Conservation (phyloP, 768 basidiomycete genomes). For the Lentinula boryana region DNA sequence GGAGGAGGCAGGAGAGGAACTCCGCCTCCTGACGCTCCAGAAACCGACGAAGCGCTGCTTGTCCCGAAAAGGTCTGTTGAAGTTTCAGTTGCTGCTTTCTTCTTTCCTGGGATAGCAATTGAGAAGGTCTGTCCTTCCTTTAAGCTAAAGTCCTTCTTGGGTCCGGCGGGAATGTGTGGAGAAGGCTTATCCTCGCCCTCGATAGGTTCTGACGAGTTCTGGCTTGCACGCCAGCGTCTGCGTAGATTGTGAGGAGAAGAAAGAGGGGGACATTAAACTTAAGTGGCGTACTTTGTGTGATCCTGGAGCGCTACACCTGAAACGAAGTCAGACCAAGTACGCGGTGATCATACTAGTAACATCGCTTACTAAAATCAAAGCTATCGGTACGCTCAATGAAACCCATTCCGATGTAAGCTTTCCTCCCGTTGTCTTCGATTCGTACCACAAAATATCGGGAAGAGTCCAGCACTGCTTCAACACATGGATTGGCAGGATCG, state of each 20-base stretch:
- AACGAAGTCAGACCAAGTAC: slow-evolving; percentile 8
- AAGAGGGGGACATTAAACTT: background rate
- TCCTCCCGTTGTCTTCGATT: slow-evolving; percentile 81
- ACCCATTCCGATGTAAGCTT: slow-evolving; percentile 93
- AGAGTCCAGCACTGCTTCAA: slow-evolving; percentile 95
- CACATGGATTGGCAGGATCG: slow-evolving; percentile 68
- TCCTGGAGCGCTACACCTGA: slow-evolving; percentile 82
- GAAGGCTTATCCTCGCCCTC: slow-evolving; percentile 41
- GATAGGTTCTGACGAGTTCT: slow-evolving; percentile 44
- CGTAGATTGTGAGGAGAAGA: slow-evolving; percentile 6
- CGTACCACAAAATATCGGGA: slow-evolving; percentile 93
- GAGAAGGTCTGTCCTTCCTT: slow-evolving; percentile 95
- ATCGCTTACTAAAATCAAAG: slow-evolving; percentile 81
- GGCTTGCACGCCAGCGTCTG: slow-evolving; percentile 60
- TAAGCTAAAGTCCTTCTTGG: slow-evolving; percentile 90
- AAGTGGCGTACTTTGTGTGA: slow-evolving; percentile 60
- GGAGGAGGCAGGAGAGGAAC: slow-evolving; percentile 83
- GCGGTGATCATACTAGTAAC: background rate
- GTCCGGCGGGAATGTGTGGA: slow-evolving; percentile 68
- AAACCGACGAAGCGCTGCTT: slow-evolving; percentile 15
- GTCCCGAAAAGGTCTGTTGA: slow-evolving; percentile 34
- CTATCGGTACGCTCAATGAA: slow-evolving; percentile 85
- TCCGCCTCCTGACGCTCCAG: slow-evolving; percentile 27
- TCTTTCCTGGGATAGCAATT: slow-evolving; percentile 83
- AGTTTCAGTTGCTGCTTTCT: slow-evolving; percentile 28